Conservation (phyloP, 495 filamentous ascomycete genomes). For the Acidomyces sp. region DNA sequence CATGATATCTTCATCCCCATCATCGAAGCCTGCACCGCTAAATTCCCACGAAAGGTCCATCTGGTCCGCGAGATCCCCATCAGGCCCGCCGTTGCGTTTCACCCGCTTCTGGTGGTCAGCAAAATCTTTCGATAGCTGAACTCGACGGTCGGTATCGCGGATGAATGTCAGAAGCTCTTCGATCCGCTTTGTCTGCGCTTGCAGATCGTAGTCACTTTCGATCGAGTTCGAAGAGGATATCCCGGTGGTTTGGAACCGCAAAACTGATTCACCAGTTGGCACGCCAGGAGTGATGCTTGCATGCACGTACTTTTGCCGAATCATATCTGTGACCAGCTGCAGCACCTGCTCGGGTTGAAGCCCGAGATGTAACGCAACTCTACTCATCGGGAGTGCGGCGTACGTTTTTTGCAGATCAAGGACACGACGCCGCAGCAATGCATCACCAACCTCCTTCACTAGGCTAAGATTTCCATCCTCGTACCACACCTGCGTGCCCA, state of each 20-base stretch:
- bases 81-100: conserved; percentile 14
- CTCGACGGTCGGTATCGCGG: conserved; percentile 24
- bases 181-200: conserved; percentile 24
- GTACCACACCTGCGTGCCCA: conserved; percentile 43
- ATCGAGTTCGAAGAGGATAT: conserved; percentile 3
- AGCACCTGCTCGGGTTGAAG: conserved; percentile 14
- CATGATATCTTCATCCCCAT: conserved; percentile 30
- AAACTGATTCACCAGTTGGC: conserved; percentile 9
- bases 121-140: conserved; percentile 28
- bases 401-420: conserved; percentile 27
- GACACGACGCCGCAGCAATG: conserved; percentile 36
- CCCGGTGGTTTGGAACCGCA: conserved; percentile 25
- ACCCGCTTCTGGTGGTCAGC: conserved; percentile 21
- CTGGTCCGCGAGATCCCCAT: conserved; percentile 20
- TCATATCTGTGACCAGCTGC: conserved; percentile 21
- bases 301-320: conserved; percentile 20
- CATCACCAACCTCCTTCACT: conserved; percentile 37
- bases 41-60: conserved; percentile 17
- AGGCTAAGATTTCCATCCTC: conserved; percentile 44
- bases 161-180: conserved; percentile 23
- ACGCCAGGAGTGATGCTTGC: conserved; percentile 17
- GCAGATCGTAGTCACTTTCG: conserved; percentile 17
- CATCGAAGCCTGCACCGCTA: conserved; percentile 2
- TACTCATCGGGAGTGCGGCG: conserved; percentile 25
- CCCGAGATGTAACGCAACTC: conserved; percentile 22